Percentiles rank a stretch among this genome's conserved stretches.
Conservation (phyloP, 805 yeast species). For the Saturnispora hagleri region DNA sequence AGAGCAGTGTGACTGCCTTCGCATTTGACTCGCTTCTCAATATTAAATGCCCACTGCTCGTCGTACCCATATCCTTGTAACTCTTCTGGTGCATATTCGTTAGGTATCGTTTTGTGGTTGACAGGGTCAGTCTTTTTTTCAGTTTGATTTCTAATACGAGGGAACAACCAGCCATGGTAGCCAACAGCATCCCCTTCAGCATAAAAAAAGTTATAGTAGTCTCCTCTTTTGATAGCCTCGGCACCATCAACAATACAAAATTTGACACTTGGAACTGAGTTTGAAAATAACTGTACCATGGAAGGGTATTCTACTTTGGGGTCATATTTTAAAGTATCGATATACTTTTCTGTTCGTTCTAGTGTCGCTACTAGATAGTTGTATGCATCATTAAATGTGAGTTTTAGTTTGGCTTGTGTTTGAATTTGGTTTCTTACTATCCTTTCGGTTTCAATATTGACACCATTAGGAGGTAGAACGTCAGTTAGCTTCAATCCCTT, state of each 20-base stretch:
- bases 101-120: not conserved
- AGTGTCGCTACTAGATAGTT: constrained; percentile 57
- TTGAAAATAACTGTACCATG: constrained; percentile 71
- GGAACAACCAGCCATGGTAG: constrained; percentile 74
- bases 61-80: constrained; percentile 13
- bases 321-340: constrained; percentile 46
- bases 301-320: constrained; percentile 61
- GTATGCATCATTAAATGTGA: constrained; percentile 49
- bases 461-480: constrained; percentile 4
- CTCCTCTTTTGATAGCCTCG: constrained; percentile 60
- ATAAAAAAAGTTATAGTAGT: constrained; percentile 66
- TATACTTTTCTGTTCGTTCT: constrained; percentile 46
- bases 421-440: constrained; percentile 8
- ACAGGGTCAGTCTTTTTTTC: not conserved
- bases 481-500: not conserved
- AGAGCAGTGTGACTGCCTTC: constrained; percentile 71
- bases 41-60: constrained; percentile 49
- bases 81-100: constrained; percentile 6
- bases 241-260: constrained; percentile 59
- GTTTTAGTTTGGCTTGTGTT: constrained; percentile 16
- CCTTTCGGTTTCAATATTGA: constrained; percentile 6
- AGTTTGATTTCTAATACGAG: constrained; percentile 32
- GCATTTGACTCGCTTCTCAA: constrained; percentile 58
- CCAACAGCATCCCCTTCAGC: constrained; percentile 95
- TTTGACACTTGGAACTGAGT: constrained; percentile 74